phyloP scores from a whole-genome alignment of 306 rosid genomes.

The Oemleria cerasiformis region DNA sequence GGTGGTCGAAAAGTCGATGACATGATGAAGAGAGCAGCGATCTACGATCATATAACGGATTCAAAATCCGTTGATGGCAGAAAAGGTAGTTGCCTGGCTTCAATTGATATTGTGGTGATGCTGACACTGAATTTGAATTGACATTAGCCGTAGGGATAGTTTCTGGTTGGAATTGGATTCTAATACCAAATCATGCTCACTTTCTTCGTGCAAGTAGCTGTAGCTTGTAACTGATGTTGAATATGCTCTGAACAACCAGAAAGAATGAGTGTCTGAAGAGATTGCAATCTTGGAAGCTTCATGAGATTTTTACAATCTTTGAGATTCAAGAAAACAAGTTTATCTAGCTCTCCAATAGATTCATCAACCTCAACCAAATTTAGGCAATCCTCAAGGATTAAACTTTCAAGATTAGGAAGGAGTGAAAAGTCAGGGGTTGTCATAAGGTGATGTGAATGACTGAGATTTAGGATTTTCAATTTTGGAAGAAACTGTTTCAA shows the following conservation, averaged over 20 bases:
- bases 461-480: conserved; percentile 10
- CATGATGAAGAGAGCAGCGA: too few species aligned
- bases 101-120: too few species aligned
- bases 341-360: conserved; percentile 6
- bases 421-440: conserved; percentile 1
- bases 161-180: too few species aligned
- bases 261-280: background rate
- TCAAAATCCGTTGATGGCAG: too few species aligned
- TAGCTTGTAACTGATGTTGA: background rate
- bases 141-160: too few species aligned
- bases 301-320: conserved; percentile 4
- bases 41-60: too few species aligned
- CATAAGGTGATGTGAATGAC: conserved; percentile 4
- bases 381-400: conserved; percentile 8
- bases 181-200: background rate
- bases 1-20: too few species aligned
- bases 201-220: background rate
- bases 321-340: background rate
- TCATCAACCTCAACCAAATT: conserved; percentile 2
- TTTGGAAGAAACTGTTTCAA: background rate
- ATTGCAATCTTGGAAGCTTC: background rate
- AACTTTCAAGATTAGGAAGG: too few species aligned
- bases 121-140: too few species aligned
- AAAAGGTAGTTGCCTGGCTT: too few species aligned
- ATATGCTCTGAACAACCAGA: conserved; percentile 7